A percentile compares a stretch with the other conserved stretches of the same genome.
Conservation (phyloP, 371 early-diverging fungal genomes). For the Mucor plumbeus region DNA sequence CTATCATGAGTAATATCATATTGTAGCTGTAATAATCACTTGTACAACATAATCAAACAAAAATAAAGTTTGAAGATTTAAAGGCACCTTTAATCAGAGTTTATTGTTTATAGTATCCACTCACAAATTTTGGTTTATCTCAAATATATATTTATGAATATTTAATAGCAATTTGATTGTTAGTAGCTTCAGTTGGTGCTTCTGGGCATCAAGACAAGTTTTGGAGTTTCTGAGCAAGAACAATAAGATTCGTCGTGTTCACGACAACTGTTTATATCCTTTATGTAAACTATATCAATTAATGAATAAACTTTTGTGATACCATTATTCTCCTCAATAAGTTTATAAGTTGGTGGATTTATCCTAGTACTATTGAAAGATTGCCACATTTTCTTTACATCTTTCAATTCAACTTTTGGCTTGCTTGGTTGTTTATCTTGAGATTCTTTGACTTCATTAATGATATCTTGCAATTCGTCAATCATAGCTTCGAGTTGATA, state of each 20-base stretch:
- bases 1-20: no score
- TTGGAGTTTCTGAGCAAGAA: background rate
- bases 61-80: no score
- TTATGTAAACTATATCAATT: background rate
- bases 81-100: no score
- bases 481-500: background rate
- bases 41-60: no score
- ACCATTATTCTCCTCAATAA: background rate
- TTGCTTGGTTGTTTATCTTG: background rate
- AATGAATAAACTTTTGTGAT: background rate
- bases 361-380: background rate
- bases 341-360: background rate
- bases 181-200: background rate
- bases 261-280: background rate
- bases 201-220: background rate
- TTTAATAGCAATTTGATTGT: no score
- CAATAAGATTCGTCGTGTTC: background rate
- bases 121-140: no score
- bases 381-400: background rate
- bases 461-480: background rate
- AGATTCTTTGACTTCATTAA: background rate
- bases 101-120: no score
- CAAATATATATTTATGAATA: no score
- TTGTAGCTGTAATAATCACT: no score
- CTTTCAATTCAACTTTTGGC: background rate